phyloP scores from a whole-genome alignment of 257 asterid genomes.

The Mentha longifolia region DNA sequence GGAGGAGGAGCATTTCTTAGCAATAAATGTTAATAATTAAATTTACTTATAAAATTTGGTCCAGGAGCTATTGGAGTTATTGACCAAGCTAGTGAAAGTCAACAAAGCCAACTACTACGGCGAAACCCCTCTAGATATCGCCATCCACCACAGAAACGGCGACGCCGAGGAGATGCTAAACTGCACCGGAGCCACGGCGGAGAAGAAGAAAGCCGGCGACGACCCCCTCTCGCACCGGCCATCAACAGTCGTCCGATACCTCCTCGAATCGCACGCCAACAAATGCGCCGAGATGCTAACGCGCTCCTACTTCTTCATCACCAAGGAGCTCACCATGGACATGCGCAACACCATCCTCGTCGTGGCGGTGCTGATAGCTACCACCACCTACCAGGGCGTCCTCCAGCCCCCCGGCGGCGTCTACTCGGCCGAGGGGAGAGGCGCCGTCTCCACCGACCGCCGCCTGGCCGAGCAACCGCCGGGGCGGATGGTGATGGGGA shows the following conservation, averaged over 20 bases:
- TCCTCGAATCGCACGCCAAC: neutral
- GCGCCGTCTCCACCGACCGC: neutral
- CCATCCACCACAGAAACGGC: neutral
- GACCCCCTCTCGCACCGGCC: neutral
- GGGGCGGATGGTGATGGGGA: slow-evolving; percentile 38
- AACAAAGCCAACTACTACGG: slow-evolving; percentile 16
- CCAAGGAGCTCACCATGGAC: slow-evolving; percentile 18
- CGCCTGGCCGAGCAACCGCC: neutral
- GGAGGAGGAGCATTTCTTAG: too few relatives aligned
- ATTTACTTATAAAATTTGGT: neutral
- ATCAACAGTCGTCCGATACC: neutral
- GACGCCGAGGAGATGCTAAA: neutral
- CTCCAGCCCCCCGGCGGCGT: slow-evolving; percentile 43
- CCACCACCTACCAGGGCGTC: slow-evolving; percentile 38
- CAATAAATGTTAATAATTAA: too few relatives aligned
- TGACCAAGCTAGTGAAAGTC: slow-evolving; percentile 3
- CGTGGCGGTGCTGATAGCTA: slow-evolving; percentile 34
- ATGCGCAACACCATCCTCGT: slow-evolving; percentile 33
- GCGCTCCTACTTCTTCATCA: slow-evolving; percentile 19
- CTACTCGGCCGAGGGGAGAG: slow-evolving; percentile 13
- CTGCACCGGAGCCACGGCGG: neutral
- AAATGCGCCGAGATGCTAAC: neutral
- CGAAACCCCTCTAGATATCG: slow-evolving; percentile 27
- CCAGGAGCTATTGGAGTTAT: neutral
- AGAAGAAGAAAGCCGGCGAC: neutral